These are phyloP conservation scores for Austroboletus eburneus DNA, from an alignment of 768 basidiomycete species.

Conservation along the genomic window DNA sequence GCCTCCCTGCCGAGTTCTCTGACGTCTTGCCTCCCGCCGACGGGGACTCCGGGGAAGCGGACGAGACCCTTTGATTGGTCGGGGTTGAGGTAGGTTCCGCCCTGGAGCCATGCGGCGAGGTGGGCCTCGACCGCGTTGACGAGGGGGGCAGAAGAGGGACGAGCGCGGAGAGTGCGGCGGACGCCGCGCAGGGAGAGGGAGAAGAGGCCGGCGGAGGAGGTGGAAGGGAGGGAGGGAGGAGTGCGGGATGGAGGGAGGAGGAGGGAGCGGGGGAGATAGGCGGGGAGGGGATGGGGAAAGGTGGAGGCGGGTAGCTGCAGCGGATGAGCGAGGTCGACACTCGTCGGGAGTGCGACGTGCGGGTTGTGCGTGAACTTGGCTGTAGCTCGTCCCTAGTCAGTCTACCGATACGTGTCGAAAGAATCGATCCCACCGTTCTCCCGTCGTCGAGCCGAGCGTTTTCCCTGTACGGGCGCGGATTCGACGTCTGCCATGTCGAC, in stretches of 20 bases:
- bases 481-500: slow-evolving; percentile 10
- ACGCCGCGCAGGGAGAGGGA: slow-evolving; percentile 74
- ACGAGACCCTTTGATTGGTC: slow-evolving; percentile 33
- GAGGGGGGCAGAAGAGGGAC: slow-evolving; percentile 48
- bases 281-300: slow-evolving; percentile 73
- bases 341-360: slow-evolving; percentile 62
- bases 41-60: slow-evolving; percentile 38
- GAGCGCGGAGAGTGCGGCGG: slow-evolving; percentile 60
- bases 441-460: slow-evolving; percentile 70
- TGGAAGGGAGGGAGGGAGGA: slow-evolving; percentile 41
- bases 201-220: slow-evolving; percentile 71
- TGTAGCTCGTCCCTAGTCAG: too few relatives aligned
- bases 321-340: slow-evolving; percentile 48
- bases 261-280: slow-evolving; percentile 60
- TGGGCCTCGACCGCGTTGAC: slow-evolving; percentile 66
- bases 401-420: slow-evolving; percentile 5
- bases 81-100: slow-evolving; percentile 53
- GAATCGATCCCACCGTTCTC: slow-evolving; percentile 57
- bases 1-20: slow-evolving; percentile 66
- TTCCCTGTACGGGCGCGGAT: slow-evolving; percentile 46
- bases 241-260: slow-evolving; percentile 45
- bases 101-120: slow-evolving; percentile 60
- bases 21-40: slow-evolving; percentile 53
- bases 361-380: slow-evolving; percentile 71
- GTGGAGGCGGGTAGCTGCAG: slow-evolving; percentile 47